phyloP scores from a whole-genome alignment of 345 rosid species.

The Turritis glabra region DNA sequence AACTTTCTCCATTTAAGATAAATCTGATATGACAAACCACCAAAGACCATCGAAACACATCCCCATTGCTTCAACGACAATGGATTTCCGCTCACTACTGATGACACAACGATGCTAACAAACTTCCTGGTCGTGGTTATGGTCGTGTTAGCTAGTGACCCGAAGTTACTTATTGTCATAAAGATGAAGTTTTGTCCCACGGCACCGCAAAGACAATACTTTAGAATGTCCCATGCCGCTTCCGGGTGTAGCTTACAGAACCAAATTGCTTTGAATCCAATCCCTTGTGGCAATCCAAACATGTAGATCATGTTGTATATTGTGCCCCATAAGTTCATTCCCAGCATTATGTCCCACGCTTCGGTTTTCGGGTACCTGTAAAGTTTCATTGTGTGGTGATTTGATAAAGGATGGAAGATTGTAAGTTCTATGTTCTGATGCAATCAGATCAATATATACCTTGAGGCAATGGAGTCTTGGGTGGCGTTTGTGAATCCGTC shows the following conservation, averaged over 20 bases:
- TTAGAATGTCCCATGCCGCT: slow-evolving; percentile 85
- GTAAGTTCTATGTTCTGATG: neutral
- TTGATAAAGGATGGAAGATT: neutral
- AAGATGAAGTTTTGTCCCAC: slow-evolving; percentile 97
- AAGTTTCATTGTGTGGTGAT: neutral
- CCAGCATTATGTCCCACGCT: slow-evolving; percentile 97
- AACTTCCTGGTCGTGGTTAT: slow-evolving; percentile 94
- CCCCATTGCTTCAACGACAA: slow-evolving; percentile 89
- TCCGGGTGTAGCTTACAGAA: slow-evolving; percentile 91
- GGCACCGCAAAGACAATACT: slow-evolving; percentile 88
- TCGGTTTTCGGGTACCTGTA: slow-evolving; percentile 82
- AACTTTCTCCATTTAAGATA: slow-evolving; percentile 84
- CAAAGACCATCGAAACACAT: slow-evolving; percentile 86
- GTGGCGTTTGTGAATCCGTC: slow-evolving; percentile 98
- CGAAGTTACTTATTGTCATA: slow-evolving; percentile 87
- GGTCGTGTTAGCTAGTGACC: slow-evolving; percentile 92
- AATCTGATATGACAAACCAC: slow-evolving; percentile 93
- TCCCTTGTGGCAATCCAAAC: slow-evolving; percentile 81
- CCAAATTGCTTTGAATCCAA: slow-evolving; percentile 67
- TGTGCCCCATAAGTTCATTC: slow-evolving; percentile 97
- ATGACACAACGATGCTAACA: slow-evolving; percentile 88
- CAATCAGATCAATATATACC: slow-evolving; percentile 43
- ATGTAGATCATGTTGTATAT: slow-evolving; percentile 85
- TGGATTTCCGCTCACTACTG: slow-evolving; percentile 86
- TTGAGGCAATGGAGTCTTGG: slow-evolving; percentile 80